Percentiles rank a stretch among this genome's conserved stretches.
Conservation (phyloP, 768 basidiomycete genomes). For the Psilocybe subaeruginosa region DNA sequence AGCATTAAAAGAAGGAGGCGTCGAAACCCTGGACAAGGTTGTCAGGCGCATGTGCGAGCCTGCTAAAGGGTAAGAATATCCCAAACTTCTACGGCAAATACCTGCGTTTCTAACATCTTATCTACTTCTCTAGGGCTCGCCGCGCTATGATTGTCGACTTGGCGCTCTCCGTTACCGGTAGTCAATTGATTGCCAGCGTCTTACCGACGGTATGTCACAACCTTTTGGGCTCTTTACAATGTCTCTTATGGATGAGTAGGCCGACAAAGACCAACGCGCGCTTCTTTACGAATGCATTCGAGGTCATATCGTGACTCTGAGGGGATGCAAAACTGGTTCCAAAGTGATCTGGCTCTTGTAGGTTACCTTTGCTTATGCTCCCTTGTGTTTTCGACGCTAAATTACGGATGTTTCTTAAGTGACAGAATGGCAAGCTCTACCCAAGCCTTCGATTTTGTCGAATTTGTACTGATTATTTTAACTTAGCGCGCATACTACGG, state of each 20-base stretch:
- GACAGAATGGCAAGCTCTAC: slow-evolving; percentile 41
- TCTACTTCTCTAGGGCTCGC: slow-evolving; percentile 42
- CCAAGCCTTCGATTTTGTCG: neutral
- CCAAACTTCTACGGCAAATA: neutral
- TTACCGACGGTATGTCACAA: slow-evolving; percentile 63
- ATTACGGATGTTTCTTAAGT: slow-evolving; percentile 22
- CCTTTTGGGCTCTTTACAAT: slow-evolving; percentile 7
- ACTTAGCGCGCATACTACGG: slow-evolving; percentile 48
- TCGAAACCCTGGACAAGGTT: slow-evolving; percentile 72
- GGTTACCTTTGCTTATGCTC: slow-evolving; percentile 19
- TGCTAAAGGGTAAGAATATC: slow-evolving; percentile 63
- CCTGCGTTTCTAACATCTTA: neutral
- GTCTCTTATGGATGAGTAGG: slow-evolving; percentile 41
- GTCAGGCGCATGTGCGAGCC: slow-evolving; percentile 87
- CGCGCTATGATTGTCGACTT: slow-evolving; percentile 87
- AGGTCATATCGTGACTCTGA: slow-evolving; percentile 87
- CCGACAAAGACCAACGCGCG: slow-evolving; percentile 85
- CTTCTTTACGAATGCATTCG: slow-evolving; percentile 84
- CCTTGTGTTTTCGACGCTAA: neutral
- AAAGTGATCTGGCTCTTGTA: slow-evolving; percentile 91
- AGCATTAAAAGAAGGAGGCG: slow-evolving; percentile 83
- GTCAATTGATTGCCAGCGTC: slow-evolving; percentile 83
- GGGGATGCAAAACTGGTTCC: slow-evolving; percentile 89
- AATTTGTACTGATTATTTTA: slow-evolving; percentile 7
- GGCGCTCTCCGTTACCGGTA: slow-evolving; percentile 81